Evolutionary conservation across 148 eudicot genomes (phyloP).

Genomic region (Camellia granthamiana): DNA sequence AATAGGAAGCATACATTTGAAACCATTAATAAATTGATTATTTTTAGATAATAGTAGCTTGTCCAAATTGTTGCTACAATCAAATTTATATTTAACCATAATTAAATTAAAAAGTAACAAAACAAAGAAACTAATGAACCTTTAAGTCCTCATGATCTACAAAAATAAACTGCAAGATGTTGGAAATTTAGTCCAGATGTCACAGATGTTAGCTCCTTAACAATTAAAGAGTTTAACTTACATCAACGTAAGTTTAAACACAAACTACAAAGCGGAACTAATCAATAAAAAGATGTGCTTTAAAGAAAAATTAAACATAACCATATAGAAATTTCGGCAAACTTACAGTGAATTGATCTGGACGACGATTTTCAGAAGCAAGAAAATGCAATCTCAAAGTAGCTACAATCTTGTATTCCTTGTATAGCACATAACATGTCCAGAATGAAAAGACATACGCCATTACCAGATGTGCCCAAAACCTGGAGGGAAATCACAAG

Average conservation of each 20-base stretch:
- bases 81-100: background rate
- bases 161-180: background rate
- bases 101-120: background rate
- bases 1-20: background rate
- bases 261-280: background rate
- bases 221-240: background rate
- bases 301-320: background rate
- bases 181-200: background rate
- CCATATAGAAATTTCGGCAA: background rate
- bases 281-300: background rate
- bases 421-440: constrained; percentile 70
- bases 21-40: background rate
- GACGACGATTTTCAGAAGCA: constrained; percentile 75
- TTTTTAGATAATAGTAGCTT: too few relatives aligned
- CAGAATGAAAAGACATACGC: constrained; percentile 79
- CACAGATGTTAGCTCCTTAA: background rate
- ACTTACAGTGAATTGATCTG: constrained; percentile 69
- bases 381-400: constrained; percentile 72
- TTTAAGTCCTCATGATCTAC: too few relatives aligned
- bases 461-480: constrained; percentile 75
- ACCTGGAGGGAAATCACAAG: constrained; percentile 43
- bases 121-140: background rate
- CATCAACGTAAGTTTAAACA: background rate
- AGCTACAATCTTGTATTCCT: constrained; percentile 66
- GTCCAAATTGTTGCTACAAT: background rate